Evolutionary conservation across 2,329 filamentous ascomycete species (phyloP), one percentile per base, ranked within the genome.

Genomic region (Colletotrichum paranaense): DNA sequence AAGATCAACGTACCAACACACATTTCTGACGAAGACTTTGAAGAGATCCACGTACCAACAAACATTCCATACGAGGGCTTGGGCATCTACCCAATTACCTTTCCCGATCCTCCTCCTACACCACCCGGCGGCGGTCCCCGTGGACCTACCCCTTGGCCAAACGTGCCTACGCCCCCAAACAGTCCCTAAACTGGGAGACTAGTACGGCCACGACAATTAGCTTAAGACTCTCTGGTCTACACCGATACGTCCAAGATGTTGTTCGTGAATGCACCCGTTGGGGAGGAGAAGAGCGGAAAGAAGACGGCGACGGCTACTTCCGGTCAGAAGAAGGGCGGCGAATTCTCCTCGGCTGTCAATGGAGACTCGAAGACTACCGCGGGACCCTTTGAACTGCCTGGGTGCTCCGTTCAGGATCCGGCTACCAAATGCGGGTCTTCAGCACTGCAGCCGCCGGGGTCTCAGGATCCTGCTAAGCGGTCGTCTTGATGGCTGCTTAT

Each of bases 81-180:
- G 38, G 38, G 32, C 32, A 35, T 35, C 11, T 35, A 35, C 32
- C 32, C 32, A 35, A 35, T 35, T 11, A 35, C 32, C 12, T 35
- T 35, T 35, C 32, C 32, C 32, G 32, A 35, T 12, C 32, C 32
- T 12, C 66, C 66, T 58, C 68, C 68, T 14, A 67, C 62, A 8
- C 68, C 68, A 5, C 68, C 68, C 1, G 35, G 35, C 19, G 19
- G 52, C 32, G 52, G 62, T 22, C 49, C 57, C 28, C 38, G 38
- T 42, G 58, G 58, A 14, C 53, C 53, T 16, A n/a, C 24, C 16
- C 63, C 64, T 24, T 53, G 53, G 5, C 64, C 64, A 26, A 53
- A 67, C n/a, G 64, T 59, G 2, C 64, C 64, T 1, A 67, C 64
- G 8, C 64, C 64, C 11, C 64, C 64, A 12, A 35, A 35, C 22